Base-by-base conservation (phyloP, 768 basidiomycete species). In the Daedalea quercina region DNA sequence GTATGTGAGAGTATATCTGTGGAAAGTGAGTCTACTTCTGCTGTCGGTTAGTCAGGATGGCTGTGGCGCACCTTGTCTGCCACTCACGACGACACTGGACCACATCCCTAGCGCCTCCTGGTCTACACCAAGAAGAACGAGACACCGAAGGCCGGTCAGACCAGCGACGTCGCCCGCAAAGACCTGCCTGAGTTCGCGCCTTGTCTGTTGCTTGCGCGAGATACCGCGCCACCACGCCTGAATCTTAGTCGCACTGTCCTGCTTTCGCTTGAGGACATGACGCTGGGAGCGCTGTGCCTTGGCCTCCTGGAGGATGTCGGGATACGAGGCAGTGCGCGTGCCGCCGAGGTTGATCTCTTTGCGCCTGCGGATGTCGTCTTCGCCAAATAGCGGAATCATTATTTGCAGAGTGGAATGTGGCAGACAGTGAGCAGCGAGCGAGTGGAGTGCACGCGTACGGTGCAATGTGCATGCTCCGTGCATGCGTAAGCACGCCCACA, bases 291-390 rank as follows among this genome's bases (percentile, higher is more conserved):
- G 71, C 50, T 77, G 76, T 19, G 76, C 75, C 58, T 80, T 84
- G 19, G 84, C 88, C 49, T 78, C 73, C 59, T 78, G 75, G 45
- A 90, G 70, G 61, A 92, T 77, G 33, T 77, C 69, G 13, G 75
- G 67, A 40, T 82, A 77, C 6, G 80, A 61, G 1, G 73, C 75
- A 19, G 76, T 65, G 0, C 73, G 76, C 1, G 77, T 66, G 1
- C 90, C 90, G 15, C 90, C 90, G 19, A 91, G 76, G 64, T 91
- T 90, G 58, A 91, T 91, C 59, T 77, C 75, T 42, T 84, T 77
- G 51, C 80, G 74, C 44, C 70, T 66, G 42, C 70, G 69, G 9
- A 58, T 51, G 25, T 35, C 42, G 48, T 83, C 77, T 60, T 75
- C 72, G 34, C 73, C 76, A 58, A 82, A 80, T 43, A 81, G 53